Conservation (phyloP, 768 basidiomycete genomes). For the Podaxis carcinomalis region DNA sequence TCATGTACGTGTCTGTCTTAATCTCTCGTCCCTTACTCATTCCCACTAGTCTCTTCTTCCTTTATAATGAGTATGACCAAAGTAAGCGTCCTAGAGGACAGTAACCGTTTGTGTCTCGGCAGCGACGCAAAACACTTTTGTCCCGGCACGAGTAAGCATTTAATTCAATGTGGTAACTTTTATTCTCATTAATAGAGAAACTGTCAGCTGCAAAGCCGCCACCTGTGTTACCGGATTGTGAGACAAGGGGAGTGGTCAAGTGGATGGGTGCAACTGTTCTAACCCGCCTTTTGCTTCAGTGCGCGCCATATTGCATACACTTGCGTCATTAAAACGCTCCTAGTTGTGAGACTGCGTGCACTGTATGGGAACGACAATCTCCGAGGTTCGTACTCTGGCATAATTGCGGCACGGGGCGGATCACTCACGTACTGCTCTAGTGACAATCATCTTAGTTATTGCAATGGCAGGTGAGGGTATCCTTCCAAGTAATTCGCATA, state of each 20-base stretch:
- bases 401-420: background rate
- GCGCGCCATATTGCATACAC: slow-evolving; percentile 1
- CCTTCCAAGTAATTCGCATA: background rate
- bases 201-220: background rate
- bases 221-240: slow-evolving; percentile 8
- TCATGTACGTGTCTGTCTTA: background rate
- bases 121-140: background rate
- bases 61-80: background rate
- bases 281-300: background rate
- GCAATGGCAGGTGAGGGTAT: slow-evolving; percentile 5
- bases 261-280: too few relatives aligned
- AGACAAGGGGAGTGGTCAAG: background rate
- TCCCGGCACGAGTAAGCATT: background rate
- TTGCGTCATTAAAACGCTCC: slow-evolving; percentile 4
- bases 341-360: slow-evolving; percentile 7
- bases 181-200: background rate
- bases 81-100: background rate
- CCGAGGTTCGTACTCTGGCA: background rate
- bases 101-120: background rate
- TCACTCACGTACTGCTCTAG: background rate
- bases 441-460: background rate
- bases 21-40: background rate
- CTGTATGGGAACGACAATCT: background rate
- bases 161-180: background rate
- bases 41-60: background rate